These are phyloP conservation scores for Pseudonitzschia pungens DNA, from an alignment of 108 stramenopile genomes.

Conservation along the genomic window DNA sequence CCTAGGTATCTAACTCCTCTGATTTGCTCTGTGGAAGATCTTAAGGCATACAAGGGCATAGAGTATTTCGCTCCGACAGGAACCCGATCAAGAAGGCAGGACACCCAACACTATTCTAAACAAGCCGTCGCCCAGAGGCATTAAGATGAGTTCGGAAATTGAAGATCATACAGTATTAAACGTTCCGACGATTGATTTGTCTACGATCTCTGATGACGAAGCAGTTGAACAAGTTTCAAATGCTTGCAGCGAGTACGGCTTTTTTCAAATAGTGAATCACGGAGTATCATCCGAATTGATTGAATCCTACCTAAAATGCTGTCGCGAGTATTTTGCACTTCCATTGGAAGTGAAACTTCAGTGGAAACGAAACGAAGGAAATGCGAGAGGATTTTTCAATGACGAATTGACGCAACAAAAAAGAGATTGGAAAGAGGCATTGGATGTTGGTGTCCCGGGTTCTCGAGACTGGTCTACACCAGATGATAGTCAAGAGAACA, in stretches of 20 bases:
- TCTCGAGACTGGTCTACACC: conserved; percentile 52
- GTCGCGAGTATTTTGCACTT: conserved; percentile 70
- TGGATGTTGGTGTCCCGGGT: conserved; percentile 86
- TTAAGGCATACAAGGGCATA: no score
- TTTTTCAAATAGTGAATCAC: conserved; percentile 88
- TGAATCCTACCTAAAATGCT: conserved; percentile 51
- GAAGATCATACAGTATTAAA: neutral
- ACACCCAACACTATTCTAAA: neutral
- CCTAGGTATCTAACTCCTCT: no score
- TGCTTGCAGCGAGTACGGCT: conserved; percentile 84
- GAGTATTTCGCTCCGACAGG: no score
- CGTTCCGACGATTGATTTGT: conserved; percentile 56
- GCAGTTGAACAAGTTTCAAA: conserved; percentile 47
- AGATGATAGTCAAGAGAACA: conserved; percentile 61
- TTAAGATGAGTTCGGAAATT: neutral
- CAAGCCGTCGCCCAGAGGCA: neutral
- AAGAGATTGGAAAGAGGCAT: conserved; percentile 86
- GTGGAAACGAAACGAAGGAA: conserved; percentile 71
- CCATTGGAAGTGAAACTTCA: conserved; percentile 55
- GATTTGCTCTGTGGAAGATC: no score
- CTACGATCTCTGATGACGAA: conserved; percentile 29
- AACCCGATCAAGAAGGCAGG: no score
- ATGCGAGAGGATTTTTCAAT: conserved; percentile 90
- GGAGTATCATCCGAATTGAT: conserved; percentile 58
- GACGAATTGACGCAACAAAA: conserved; percentile 92